A percentile compares a stretch with the other conserved stretches of the same genome.
These are phyloP conservation scores for Tillandsia leiboldiana DNA, from an alignment of 176 grass and related monocot species.

Conservation along the genomic window DNA sequence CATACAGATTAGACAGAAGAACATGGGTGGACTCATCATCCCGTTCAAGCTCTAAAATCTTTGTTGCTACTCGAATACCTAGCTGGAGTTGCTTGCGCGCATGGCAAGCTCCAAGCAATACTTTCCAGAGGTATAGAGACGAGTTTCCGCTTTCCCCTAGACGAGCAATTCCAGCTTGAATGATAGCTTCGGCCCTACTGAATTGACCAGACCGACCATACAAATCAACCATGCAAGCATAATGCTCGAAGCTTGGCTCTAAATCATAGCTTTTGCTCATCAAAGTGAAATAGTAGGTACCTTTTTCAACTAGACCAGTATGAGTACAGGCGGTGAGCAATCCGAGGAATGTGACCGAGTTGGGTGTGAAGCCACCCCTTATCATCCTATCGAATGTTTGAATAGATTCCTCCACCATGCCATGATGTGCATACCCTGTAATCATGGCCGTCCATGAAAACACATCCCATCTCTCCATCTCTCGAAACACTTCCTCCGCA, in stretches of 20 bases:
- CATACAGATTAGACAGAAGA: slow-evolving; percentile 20
- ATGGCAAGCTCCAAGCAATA: slow-evolving; percentile 18
- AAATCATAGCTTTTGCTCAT: background rate
- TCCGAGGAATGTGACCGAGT: slow-evolving; percentile 14
- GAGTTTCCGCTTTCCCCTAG: background rate
- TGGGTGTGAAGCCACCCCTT: background rate
- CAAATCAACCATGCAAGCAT: slow-evolving; percentile 25
- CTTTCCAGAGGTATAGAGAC: slow-evolving; percentile 17
- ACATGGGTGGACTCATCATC: slow-evolving; percentile 15
- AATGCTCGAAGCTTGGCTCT: slow-evolving; percentile 7
- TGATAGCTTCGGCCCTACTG: background rate
- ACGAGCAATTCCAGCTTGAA: background rate
- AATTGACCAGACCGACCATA: slow-evolving; percentile 22
- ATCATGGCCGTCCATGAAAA: slow-evolving; percentile 22
- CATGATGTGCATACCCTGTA: slow-evolving; percentile 16
- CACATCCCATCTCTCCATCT: slow-evolving; percentile 12
- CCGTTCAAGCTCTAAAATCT: slow-evolving; percentile 6
- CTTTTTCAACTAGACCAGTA: slow-evolving; percentile 12
- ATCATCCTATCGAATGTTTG: slow-evolving; percentile 1
- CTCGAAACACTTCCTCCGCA: slow-evolving; percentile 1
- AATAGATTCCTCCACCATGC: background rate
- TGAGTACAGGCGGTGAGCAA: slow-evolving; percentile 12
- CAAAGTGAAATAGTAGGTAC: slow-evolving; percentile 3
- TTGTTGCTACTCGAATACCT: background rate
- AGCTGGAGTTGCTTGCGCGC: slow-evolving; percentile 13